A percentile compares a stretch with the other conserved stretches of the same genome.
Evolutionary conservation across 2,329 filamentous ascomycete genomes (phyloP).

Genomic region (Hypomyces perniciosus): DNA sequence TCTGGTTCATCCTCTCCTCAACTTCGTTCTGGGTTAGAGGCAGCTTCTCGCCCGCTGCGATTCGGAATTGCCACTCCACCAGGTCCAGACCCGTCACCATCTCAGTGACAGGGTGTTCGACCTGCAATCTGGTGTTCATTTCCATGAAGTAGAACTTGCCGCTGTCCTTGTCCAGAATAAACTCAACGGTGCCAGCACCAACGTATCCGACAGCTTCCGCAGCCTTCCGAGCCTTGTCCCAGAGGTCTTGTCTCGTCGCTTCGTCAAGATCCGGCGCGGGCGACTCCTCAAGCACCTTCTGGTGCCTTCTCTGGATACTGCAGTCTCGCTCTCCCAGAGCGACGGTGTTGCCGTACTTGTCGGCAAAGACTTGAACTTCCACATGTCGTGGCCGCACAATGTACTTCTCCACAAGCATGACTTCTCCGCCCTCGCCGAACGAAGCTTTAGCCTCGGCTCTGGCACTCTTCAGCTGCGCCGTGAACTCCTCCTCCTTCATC

Average conservation of each 20-base stretch:
- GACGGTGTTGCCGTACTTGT: constrained; percentile 70
- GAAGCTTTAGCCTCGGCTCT: constrained; percentile 69
- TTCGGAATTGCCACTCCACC: constrained; percentile 93
- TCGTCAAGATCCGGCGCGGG: constrained; percentile 65
- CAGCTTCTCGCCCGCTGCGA: constrained; percentile 51
- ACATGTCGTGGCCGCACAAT: constrained; percentile 76
- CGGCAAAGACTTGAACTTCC: constrained; percentile 86
- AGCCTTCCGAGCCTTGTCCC: constrained; percentile 59
- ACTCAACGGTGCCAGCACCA: constrained; percentile 87
- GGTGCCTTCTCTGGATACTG: constrained; percentile 78
- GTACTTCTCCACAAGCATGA: constrained; percentile 80
- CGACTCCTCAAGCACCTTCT: constrained; percentile 88
- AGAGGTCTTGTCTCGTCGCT: constrained; percentile 53
- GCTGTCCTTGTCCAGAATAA: constrained; percentile 77
- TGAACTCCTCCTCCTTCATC: constrained; percentile 60
- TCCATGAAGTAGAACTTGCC: constrained; percentile 79
- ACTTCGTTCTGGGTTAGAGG: constrained; percentile 57
- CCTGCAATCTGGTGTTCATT: constrained; percentile 84
- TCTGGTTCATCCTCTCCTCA: constrained; percentile 64
- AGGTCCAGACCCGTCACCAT: constrained; percentile 67
- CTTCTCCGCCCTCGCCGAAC: constrained; percentile 73
- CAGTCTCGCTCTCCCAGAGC: constrained; percentile 86
- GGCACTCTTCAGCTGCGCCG: constrained; percentile 63
- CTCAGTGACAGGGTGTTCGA: constrained; percentile 88
- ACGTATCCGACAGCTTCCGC: constrained; percentile 76